Evolutionary conservation across 2,329 filamentous ascomycete genomes (phyloP).

Genomic region (Pseudogymnoascus sp.): DNA sequence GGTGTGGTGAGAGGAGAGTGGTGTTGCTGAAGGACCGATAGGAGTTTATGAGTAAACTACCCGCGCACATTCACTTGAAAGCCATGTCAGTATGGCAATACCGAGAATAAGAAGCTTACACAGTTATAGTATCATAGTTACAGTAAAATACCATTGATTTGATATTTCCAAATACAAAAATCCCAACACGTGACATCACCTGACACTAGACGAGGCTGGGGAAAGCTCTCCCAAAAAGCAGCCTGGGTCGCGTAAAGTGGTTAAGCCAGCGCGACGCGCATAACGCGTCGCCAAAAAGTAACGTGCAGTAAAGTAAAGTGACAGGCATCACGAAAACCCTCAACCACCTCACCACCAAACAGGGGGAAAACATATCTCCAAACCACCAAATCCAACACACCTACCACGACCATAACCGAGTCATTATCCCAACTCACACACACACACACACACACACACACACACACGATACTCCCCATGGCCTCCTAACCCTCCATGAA

Average conservation of each 20-base stretch:
- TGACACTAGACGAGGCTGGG: neutral
- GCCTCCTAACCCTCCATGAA: neutral
- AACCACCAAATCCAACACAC: neutral
- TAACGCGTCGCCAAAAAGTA: neutral
- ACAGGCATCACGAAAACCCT: slow-evolving; percentile 4
- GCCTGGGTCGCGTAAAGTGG: neutral
- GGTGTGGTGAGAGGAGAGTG: neutral
- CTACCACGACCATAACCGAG: neutral
- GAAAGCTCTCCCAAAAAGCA: neutral
- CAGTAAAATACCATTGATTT: neutral
- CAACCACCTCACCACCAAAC: neutral
- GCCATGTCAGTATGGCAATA: neutral
- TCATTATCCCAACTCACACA: neutral
- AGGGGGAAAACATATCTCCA: neutral
- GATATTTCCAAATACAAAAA: no score
- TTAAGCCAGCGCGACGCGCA: neutral
- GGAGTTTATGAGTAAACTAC: no score
- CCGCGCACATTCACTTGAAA: no score
- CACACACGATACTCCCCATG: neutral
- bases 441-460: neutral
- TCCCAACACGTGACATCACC: neutral
- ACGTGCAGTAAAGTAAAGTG: neutral
- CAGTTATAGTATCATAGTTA: neutral
- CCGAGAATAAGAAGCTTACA: neutral
- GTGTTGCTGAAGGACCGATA: neutral